phyloP scores from a whole-genome alignment of 495 filamentous ascomycete species.

The Aspergillus cavernicola region DNA sequence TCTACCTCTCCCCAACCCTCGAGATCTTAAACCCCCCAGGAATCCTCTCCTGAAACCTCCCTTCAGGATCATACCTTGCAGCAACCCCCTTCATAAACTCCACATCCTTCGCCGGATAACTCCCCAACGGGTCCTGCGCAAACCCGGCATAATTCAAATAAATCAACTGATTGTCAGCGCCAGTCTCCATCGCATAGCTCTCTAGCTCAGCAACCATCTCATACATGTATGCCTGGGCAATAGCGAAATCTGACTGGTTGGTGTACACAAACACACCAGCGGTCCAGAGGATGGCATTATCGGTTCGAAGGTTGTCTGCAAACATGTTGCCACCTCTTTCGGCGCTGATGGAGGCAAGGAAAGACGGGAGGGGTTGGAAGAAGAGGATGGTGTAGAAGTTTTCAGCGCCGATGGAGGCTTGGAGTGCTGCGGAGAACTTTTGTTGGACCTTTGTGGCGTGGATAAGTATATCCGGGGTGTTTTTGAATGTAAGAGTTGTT shows the following conservation, averaged over 20 bases:
- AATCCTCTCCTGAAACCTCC: not conserved
- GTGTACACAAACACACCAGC: constrained; percentile 19
- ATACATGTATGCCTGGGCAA: not conserved
- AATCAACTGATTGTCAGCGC: not conserved
- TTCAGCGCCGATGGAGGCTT: no score
- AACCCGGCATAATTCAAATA: constrained; percentile 7
- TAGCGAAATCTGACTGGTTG: not conserved
- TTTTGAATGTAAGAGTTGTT: no score
- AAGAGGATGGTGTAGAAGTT: no score
- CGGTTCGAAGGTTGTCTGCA: no score
- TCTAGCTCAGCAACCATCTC: not conserved
- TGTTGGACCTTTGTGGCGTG: no score
- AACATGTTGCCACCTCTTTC: no score
- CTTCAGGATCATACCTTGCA: not conserved
- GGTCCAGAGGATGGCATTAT: no score
- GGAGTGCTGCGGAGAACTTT: no score
- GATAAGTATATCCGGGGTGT: no score
- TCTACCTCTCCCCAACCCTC: no score
- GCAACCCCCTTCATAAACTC: not conserved
- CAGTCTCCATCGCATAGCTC: not conserved
- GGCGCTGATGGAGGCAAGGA: no score
- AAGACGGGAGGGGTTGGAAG: no score
- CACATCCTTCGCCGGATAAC: not conserved
- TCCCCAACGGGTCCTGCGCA: not conserved
- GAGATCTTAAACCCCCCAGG: constrained; percentile 13